phyloP scores from a whole-genome alignment of 2,329 filamentous ascomycete genomes.

The Phoma sp. region DNA sequence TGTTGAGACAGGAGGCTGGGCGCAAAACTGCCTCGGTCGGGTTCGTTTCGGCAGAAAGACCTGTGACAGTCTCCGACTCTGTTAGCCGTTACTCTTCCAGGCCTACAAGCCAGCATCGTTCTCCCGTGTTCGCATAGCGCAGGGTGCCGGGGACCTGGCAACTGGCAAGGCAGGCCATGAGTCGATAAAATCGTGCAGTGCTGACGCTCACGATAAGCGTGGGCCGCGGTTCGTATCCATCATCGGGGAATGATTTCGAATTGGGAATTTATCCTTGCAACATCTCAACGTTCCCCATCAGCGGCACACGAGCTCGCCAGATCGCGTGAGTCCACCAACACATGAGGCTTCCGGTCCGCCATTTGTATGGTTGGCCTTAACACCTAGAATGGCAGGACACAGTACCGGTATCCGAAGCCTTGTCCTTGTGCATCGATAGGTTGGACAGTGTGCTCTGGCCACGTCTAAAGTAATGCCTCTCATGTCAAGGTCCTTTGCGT shows the following conservation, averaged over 20 bases:
- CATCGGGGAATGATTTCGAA: constrained; percentile 3
- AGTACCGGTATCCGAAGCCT: neutral
- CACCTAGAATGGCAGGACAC: constrained; percentile 8
- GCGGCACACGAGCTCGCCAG: neutral
- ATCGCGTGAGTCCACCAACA: constrained; percentile 4
- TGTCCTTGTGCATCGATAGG: neutral
- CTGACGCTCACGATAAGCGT: constrained; percentile 19
- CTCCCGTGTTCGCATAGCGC: constrained; percentile 1
- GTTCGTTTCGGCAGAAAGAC: neutral
- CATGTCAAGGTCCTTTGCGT: neutral
- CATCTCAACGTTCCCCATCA: constrained; percentile 3
- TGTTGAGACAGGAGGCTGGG: neutral
- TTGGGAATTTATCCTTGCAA: neutral
- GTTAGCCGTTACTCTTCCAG: neutral
- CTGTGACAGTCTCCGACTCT: neutral
- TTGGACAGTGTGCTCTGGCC: neutral
- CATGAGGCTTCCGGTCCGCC: constrained; percentile 6
- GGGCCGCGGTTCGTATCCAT: constrained; percentile 7
- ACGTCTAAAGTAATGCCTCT: neutral
- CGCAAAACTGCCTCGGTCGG: constrained; percentile 1
- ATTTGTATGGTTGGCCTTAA: constrained; percentile 1
- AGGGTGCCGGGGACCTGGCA: constrained; percentile 3
- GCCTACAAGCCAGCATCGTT: neutral
- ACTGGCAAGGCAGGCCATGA: neutral
- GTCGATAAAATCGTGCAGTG: neutral